Conservation (phyloP, 1,139 yeast species). For the Nematodospora anomalae region DNA sequence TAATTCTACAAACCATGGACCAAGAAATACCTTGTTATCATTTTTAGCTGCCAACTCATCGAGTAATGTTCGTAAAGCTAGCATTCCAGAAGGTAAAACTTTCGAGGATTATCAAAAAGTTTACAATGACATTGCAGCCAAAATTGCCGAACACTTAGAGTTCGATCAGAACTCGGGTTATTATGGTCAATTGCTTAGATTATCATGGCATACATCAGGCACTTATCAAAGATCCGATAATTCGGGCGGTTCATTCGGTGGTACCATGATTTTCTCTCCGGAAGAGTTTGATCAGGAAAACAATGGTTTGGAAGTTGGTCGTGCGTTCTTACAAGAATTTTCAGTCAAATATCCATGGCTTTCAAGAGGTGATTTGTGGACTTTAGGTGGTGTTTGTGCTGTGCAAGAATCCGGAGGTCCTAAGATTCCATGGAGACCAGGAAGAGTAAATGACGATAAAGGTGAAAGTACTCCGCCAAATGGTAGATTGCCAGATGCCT, state of each 20-base stretch:
- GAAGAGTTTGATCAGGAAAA: conserved; percentile 74
- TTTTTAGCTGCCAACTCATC: conserved; percentile 23
- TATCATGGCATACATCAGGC: conserved; percentile 79
- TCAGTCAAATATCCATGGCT: conserved; percentile 68
- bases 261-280: conserved; percentile 72
- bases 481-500: conserved; percentile 81
- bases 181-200: conserved; percentile 61
- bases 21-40: conserved; percentile 14
- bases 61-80: conserved; percentile 24
- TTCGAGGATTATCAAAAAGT: conserved; percentile 68
- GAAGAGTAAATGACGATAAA: conserved; percentile 45
- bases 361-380: conserved; percentile 84
- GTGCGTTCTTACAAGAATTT: conserved; percentile 65
- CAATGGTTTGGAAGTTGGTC: conserved; percentile 67
- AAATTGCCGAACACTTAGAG: conserved; percentile 74
- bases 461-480: conserved; percentile 52
- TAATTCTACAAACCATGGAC: conserved; percentile 11
- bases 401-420: conserved; percentile 90
- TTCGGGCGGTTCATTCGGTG: conserved; percentile 80
- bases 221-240: conserved; percentile 59
- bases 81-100: conserved; percentile 28
- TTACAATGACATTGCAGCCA: conserved; percentile 76
- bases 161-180: conserved; percentile 71
- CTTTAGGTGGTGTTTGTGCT: conserved; percentile 83
- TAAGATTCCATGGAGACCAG: conserved; percentile 83